Base-by-base conservation (phyloP, 139 green algal species). In the Ostreobium quekettii region DNA sequence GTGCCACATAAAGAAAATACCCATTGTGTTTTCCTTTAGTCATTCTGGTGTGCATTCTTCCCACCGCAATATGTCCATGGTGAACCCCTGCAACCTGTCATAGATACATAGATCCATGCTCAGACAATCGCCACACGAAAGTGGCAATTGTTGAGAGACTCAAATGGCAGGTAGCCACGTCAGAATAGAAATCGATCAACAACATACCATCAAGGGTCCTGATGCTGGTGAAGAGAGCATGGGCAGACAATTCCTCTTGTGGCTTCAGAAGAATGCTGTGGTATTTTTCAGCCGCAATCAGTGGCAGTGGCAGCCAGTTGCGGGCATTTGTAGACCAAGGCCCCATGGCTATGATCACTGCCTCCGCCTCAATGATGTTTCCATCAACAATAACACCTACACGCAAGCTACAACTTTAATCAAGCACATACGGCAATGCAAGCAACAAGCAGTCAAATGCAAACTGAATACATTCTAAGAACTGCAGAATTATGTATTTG, bases 271-370 rank as follows among this genome's bases (percentile, higher is more conserved):
- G 70, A n/a, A 89, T 82, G 56, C 76, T 87, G 82, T 92, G 82
- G 36, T 82, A 81, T 67, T 91, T 94, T 29, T 88, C 78, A 0
- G 82, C 87, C 0, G 36, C 48, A 38, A 87, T 67, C 11, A 32
- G n/a, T 0, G 64, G 73, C n/a, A 76, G 31, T 1, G 75, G 74
- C 49, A 93, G 64, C 81, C 80, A 86, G 1, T 61, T 47, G 0
- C 67, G 22, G 3, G 77, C 80, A 15, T 75, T 42, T 32, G 36
- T 67, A 0, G 75, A 82, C 88, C 88, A 95, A 2, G 83, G 85
- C 1, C 88, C 88, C 82, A 93, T 86, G 0, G 84, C 84, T 2
- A 95, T 59, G 8, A 95, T 80, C 28, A 89, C 81, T 4, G 62
- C 71, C 64, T 89, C 83, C 19, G 82, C 86, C 4, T 38, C 35